phyloP scores from a whole-genome alignment of 2,329 filamentous ascomycete genomes.

The Cladophialophora immunda region DNA sequence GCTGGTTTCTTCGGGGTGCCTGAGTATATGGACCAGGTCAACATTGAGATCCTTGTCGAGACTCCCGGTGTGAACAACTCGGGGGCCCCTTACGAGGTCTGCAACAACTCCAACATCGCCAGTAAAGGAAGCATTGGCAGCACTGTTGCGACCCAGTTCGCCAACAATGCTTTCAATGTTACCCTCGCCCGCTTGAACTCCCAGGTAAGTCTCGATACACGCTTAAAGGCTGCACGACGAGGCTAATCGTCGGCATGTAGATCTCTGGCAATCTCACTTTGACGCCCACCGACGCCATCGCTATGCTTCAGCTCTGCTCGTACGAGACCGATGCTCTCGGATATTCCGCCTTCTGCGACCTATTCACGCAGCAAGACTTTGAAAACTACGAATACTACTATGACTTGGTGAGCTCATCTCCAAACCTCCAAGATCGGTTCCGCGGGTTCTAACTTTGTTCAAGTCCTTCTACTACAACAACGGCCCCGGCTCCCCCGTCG shows the following conservation, averaged over 20 bases:
- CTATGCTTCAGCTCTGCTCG: constrained; percentile 76
- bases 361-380: constrained; percentile 64
- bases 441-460: constrained; percentile 51
- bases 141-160: constrained; percentile 14
- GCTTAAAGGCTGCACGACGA: neutral
- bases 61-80: constrained; percentile 70
- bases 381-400: constrained; percentile 18
- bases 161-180: constrained; percentile 52
- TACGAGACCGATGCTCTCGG: constrained; percentile 80
- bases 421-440: constrained; percentile 70
- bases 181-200: constrained; percentile 69
- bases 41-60: constrained; percentile 77
- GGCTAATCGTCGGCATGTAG: constrained; percentile 57
- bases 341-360: constrained; percentile 76
- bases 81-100: constrained; percentile 59
- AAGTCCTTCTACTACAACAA: constrained; percentile 48
- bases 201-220: constrained; percentile 60
- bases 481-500: constrained; percentile 65
- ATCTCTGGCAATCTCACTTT: constrained; percentile 59
- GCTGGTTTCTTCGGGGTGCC: constrained; percentile 78
- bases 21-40: constrained; percentile 75
- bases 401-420: constrained; percentile 78
- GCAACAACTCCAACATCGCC: constrained; percentile 67
- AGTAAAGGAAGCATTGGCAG: constrained; percentile 54
- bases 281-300: constrained; percentile 68